Conservation (phyloP, 2,329 filamentous ascomycete species). For the Arthrocladium fulminans region DNA sequence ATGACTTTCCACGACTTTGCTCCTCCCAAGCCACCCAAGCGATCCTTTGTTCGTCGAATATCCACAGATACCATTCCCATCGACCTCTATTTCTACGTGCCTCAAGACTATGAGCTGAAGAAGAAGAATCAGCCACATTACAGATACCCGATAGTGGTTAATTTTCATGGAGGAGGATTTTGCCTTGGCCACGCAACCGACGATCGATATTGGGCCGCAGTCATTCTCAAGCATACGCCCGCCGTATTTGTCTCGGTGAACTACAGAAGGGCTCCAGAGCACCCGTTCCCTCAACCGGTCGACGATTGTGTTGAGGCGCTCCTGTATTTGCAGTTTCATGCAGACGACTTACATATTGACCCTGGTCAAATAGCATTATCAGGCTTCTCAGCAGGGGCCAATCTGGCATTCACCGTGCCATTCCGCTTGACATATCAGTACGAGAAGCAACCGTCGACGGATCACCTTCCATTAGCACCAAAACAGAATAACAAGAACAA, state of each 20-base stretch:
- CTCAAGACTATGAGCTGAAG: slow-evolving; percentile 30
- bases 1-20: slow-evolving; percentile 60
- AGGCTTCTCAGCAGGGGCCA: slow-evolving; percentile 56
- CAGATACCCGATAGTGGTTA: slow-evolving; percentile 50
- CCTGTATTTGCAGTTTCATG: slow-evolving; percentile 49
- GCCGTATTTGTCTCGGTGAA: slow-evolving; percentile 54
- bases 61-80: slow-evolving; percentile 44
- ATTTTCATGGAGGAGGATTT: slow-evolving; percentile 58
- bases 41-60: slow-evolving; percentile 51
- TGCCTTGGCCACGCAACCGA: slow-evolving; percentile 52
- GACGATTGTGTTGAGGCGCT: slow-evolving; percentile 56
- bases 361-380: slow-evolving; percentile 48
- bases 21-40: slow-evolving; percentile 50
- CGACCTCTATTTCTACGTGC: slow-evolving; percentile 53
- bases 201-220: slow-evolving; percentile 51
- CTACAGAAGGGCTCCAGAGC: slow-evolving; percentile 53
- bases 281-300: slow-evolving; percentile 54
- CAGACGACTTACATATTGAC: slow-evolving; percentile 49
- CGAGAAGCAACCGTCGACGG: slow-evolving; percentile 7
- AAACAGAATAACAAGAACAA: not conserved
- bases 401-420: slow-evolving; percentile 54
- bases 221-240: slow-evolving; percentile 46
- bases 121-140: slow-evolving; percentile 29
- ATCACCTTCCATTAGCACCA: slow-evolving; percentile 4
- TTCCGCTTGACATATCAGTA: slow-evolving; percentile 43